Conservation (phyloP, 225 moss, liverwort and hornwort genomes). For the Straminergon stramineum region DNA sequence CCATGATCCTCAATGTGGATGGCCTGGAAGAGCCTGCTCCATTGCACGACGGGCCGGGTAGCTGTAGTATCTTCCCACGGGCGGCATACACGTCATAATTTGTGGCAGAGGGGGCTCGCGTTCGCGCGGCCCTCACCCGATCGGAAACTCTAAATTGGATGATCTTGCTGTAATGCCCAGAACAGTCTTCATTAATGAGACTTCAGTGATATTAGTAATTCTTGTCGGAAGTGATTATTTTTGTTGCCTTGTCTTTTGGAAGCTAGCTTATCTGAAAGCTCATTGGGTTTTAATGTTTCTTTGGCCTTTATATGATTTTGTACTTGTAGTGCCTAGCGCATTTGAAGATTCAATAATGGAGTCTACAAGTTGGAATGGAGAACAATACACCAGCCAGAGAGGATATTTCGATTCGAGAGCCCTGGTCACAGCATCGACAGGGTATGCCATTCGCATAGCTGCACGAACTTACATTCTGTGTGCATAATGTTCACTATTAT, state of each 20-base stretch:
- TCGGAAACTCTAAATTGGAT: fast-evolving
- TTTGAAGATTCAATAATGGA: too few species aligned
- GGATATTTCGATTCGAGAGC: too few species aligned
- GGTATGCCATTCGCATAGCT: neutral
- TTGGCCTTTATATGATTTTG: too few species aligned
- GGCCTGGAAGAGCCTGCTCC: neutral
- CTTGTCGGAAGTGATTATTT: too few species aligned
- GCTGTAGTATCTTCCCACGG: constrained; percentile 6
- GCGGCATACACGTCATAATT: constrained; percentile 31
- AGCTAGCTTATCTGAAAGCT: too few species aligned
- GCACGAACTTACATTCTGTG: neutral
- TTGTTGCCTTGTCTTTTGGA: too few species aligned
- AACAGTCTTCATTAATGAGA: too few species aligned
- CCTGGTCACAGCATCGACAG: neutral
- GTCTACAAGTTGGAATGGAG: neutral
- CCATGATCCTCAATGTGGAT: neutral
- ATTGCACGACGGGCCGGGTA: neutral
- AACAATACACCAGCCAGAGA: too few species aligned
- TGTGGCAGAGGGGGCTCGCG: constrained; percentile 21
- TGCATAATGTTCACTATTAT: neutral
- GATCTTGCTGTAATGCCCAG: too few species aligned
- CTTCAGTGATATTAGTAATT: too few species aligned
- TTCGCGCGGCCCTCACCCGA: constrained; percentile 10
- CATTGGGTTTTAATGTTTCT: too few species aligned
- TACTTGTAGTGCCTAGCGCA: too few species aligned